A percentile compares a stretch with the other conserved stretches of the same genome.
These are phyloP conservation scores for Clarireedia homoeocarpa DNA, from an alignment of 2,329 filamentous ascomycete species.

Conservation along the genomic window DNA sequence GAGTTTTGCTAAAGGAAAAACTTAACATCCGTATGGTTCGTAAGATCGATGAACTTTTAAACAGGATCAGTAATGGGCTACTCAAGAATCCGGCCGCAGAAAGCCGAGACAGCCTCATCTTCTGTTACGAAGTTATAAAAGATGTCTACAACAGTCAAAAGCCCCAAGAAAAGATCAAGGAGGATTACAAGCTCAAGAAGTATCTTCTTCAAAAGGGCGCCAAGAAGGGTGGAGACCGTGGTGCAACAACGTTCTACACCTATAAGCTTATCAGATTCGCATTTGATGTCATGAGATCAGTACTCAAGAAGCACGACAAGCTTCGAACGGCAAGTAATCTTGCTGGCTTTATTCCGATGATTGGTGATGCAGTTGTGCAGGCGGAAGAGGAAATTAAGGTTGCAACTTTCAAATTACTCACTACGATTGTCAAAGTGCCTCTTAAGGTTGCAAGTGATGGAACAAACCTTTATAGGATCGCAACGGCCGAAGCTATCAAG, in stretches of 20 bases:
- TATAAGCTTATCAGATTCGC: slow-evolving; percentile 87
- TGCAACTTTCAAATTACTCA: slow-evolving; percentile 76
- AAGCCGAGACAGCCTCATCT: slow-evolving; percentile 76
- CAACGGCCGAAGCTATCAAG: slow-evolving; percentile 77
- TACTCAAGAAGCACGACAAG: slow-evolving; percentile 78
- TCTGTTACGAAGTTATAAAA: slow-evolving; percentile 91
- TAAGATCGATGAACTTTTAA: slow-evolving; percentile 84
- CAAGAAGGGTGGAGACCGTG: slow-evolving; percentile 64
- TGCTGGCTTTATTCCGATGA: slow-evolving; percentile 75
- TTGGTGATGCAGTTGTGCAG: slow-evolving; percentile 78
- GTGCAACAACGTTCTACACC: slow-evolving; percentile 67
- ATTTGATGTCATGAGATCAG: slow-evolving; percentile 74
- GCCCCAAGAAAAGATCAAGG: slow-evolving; percentile 41
- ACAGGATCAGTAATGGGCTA: slow-evolving; percentile 75
- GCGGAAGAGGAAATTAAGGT: slow-evolving; percentile 90
- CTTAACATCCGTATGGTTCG: slow-evolving; percentile 74
- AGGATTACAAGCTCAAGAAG: slow-evolving; percentile 56
- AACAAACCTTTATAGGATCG: slow-evolving; percentile 59
- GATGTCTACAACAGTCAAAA: slow-evolving; percentile 66
- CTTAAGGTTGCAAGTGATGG: slow-evolving; percentile 58
- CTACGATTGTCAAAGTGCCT: slow-evolving; percentile 76
- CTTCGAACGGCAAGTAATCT: slow-evolving; percentile 75
- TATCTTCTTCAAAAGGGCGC: slow-evolving; percentile 77
- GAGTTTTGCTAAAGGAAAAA: slow-evolving; percentile 72
- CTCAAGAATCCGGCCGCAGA: slow-evolving; percentile 73